These are phyloP conservation scores for Xylaria sp. DNA, from an alignment of 2,329 filamentous ascomycete genomes.

Conservation along the genomic window DNA sequence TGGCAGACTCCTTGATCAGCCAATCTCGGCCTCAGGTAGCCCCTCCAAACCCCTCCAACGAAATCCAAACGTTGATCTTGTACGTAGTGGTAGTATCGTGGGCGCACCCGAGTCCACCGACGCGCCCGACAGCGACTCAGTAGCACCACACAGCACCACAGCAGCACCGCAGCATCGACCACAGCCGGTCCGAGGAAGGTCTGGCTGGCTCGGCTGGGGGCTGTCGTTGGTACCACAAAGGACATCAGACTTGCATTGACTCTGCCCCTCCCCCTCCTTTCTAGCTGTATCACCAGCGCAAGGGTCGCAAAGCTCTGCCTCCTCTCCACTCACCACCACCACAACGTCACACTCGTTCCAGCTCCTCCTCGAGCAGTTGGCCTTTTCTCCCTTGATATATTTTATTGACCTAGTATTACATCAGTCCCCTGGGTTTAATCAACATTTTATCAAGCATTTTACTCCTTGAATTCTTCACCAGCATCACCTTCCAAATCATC, in stretches of 20 bases:
- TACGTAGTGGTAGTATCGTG: neutral
- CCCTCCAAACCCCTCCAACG: constrained; percentile 28
- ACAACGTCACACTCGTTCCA: constrained; percentile 23
- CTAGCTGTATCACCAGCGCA: constrained; percentile 5
- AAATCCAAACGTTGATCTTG: constrained; percentile 20
- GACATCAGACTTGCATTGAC: constrained; percentile 18
- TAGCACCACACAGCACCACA: neutral
- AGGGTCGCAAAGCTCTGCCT: constrained; percentile 18
- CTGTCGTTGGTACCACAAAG: constrained; percentile 14
- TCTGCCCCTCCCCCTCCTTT: constrained; percentile 37
- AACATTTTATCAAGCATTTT: neutral
- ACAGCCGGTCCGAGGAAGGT: neutral
- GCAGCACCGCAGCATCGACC: neutral
- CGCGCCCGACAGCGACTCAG: constrained; percentile 7
- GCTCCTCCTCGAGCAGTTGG: constrained; percentile 4
- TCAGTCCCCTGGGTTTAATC: neutral
- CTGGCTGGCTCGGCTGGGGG: no score
- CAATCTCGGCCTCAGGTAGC: constrained; percentile 32
- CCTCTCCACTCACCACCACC: constrained; percentile 3
- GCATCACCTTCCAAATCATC: constrained; percentile 20
- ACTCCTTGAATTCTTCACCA: neutral
- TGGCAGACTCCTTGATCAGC: constrained; percentile 34
- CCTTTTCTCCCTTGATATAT: constrained; percentile 14
- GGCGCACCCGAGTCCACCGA: constrained; percentile 14
- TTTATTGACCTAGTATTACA: neutral